phyloP scores from a whole-genome alignment of 352 stramenopile genomes.

The Phytophthora pinifolia region DNA sequence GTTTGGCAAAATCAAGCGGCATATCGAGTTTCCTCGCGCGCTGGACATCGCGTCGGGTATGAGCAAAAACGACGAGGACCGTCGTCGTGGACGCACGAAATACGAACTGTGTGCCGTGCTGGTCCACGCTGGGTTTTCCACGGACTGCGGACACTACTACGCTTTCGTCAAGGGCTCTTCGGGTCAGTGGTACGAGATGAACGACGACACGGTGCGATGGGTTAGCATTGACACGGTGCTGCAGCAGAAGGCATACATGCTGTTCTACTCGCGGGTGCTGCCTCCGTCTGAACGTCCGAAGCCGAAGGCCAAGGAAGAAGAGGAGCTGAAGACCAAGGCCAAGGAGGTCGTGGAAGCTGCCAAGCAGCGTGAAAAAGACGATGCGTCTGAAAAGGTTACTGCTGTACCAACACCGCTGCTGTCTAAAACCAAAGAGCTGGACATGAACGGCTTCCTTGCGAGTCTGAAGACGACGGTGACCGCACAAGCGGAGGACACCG shows the following conservation, averaged over 20 bases:
- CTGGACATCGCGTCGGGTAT: conserved; percentile 70
- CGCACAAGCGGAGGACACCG: not conserved
- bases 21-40: conserved; percentile 72
- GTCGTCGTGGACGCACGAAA: conserved; percentile 45
- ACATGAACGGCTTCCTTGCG: conserved; percentile 69
- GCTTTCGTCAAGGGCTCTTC: conserved; percentile 87
- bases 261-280: conserved; percentile 87
- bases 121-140: conserved; percentile 87
- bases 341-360: conserved; percentile 18
- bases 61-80: conserved; percentile 54
- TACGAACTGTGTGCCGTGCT: conserved; percentile 85
- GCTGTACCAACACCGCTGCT: conserved; percentile 17
- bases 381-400: conserved; percentile 15
- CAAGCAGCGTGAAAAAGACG: conserved; percentile 17
- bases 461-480: conserved; percentile 54
- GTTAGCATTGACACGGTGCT: conserved; percentile 87
- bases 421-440: conserved; percentile 43
- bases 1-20: conserved; percentile 89
- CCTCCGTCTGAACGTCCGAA: conserved; percentile 42
- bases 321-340: conserved; percentile 27
- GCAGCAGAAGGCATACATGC: conserved; percentile 89
- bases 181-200: conserved; percentile 93
- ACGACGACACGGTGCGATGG: conserved; percentile 88
- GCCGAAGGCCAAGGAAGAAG: conserved; percentile 29
- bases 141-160: conserved; percentile 91